Conservation (phyloP, 257 asterid genomes). For the Nicotiana paniculata region DNA sequence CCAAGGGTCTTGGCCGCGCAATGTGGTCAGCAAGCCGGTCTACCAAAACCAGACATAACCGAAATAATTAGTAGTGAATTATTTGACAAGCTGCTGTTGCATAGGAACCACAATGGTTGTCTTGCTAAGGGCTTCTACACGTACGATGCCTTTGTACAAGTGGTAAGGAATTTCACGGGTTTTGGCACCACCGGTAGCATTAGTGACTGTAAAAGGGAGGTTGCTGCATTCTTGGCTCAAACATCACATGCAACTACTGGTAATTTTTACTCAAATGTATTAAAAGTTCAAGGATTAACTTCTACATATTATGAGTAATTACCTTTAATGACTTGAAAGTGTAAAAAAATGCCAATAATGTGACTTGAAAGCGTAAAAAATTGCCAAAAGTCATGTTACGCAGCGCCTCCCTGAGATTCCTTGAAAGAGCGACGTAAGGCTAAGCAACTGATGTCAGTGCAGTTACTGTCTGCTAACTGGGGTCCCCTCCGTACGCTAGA, state of each 20-base stretch:
- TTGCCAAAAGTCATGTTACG: no score
- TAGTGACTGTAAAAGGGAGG: slow-evolving; percentile 17
- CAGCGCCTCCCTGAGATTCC: no score
- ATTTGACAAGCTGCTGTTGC: slow-evolving; percentile 3
- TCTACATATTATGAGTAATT: no score
- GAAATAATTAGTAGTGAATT: slow-evolving; percentile 2
- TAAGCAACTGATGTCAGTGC: no score
- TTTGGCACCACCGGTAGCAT: slow-evolving; percentile 24
- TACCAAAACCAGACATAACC: neutral
- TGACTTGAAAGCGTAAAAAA: no score
- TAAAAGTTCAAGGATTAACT: no score
- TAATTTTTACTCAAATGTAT: neutral
- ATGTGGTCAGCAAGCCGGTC: neutral
- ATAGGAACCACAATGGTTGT: slow-evolving; percentile 17
- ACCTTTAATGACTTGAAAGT: no score
- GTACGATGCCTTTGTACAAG: slow-evolving; percentile 21
- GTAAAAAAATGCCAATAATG: no score
- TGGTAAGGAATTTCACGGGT: slow-evolving; percentile 9
- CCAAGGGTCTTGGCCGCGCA: no score
- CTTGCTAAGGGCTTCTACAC: slow-evolving; percentile 23
- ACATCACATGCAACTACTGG: slow-evolving; percentile 23
- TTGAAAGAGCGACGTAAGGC: no score
- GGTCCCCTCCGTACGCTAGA: no score
- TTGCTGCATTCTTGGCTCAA: slow-evolving; percentile 27
- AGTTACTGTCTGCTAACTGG: no score